Base-by-base conservation (phyloP, 495 filamentous ascomycete genomes). In the Daldinia childiae region DNA sequence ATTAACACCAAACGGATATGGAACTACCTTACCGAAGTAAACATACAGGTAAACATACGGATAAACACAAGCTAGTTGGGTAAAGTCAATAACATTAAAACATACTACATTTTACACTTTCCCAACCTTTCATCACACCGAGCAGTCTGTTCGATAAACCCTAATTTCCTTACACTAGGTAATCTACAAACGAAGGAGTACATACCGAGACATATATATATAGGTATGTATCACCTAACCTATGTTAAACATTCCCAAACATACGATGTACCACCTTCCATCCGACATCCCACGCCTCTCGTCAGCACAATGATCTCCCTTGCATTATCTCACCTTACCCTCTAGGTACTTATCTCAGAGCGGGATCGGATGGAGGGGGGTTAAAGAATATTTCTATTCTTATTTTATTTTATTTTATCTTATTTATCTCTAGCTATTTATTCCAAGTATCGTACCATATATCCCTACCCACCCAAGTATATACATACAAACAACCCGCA, bases 301-400 rank as follows among this genome's bases (percentile, higher is more conserved):
- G 39, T 41, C 39, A 41, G 39, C 39, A 41, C 15, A 6, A 41
- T 3, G 15, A 41, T 41, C 39, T 41, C 39, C 39, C 39, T 17
- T 41, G 39, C 39, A n/a, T 41, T 41, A 41, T 41, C 39, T 41
- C 39, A 41, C 39, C 39, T 41, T 41, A 41, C 39, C 39, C 39
- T 41, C 34, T 41, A 38, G 0, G 12, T 15, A 41, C n/a, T n/a
- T 41, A 41, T 41, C n/a, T 17, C 8, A 2, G n/a, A 41, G 4
- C 39, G 9, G 39, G 39, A 41, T 41, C 39, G 39, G n/a, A 41
- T 8, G 15, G 15, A 5, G 39, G 15, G 39, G 15, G 15, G 39
- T 3, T n/a, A 17, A 41, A n/a, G n/a, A 41, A 2, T 41, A 41
- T 17, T 17, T 41, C n/a, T 41, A 27, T 34, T 34, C 0, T 11